Base-by-base conservation (phyloP, 371 early-diverging fungal species). In the Dinochytrium kinnereticum region DNA sequence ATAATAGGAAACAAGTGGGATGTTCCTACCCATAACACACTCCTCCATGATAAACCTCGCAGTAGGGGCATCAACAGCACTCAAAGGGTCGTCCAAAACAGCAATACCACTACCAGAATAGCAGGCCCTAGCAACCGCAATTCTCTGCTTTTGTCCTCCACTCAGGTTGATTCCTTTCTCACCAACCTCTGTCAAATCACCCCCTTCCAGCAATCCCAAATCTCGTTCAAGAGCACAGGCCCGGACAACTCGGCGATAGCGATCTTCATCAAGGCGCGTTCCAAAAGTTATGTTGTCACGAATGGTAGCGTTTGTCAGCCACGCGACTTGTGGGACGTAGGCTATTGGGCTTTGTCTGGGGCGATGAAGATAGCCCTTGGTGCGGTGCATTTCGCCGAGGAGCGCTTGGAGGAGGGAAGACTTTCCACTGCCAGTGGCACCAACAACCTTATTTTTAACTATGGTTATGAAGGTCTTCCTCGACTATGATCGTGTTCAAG, bases 21-120 rank as follows among this genome's bases (percentile, higher is more conserved):
- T 44, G 44, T 87, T 0, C 64, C 30, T 26, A 83, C 90, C 89
- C 33, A 88, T 83, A 69, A 88, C 82, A 31, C 80, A 76, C 31
- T 82, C 49, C 15, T 78, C 64, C 49, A 85, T 74, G 49, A 98
- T 83, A 77, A 93, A 93, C 68, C 90, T 90, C 2, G 93, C 96
- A 0, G 98, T 97, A 51, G 97, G 96, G 0, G 92, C 90, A 69
- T 94, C 94, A 1, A 93, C 91, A 0, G 94, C 94, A 30, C 88
- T 82, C 33, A 68, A 28, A 49, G 61, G 53, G 64, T 51, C 68
- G 50, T 76, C 75, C 55, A 51, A 59, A 39, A 76, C n/a, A 19
- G 50, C 40, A 31, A 59, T 30, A 1, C 19, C n/a, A 1, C 91
- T 24, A 21, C 72, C 64, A 2, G 73, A 51, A 28, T 71, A 71